These are phyloP conservation scores for Neurospora sp. DNA, from an alignment of 495 filamentous ascomycete species.

Conservation along the genomic window DNA sequence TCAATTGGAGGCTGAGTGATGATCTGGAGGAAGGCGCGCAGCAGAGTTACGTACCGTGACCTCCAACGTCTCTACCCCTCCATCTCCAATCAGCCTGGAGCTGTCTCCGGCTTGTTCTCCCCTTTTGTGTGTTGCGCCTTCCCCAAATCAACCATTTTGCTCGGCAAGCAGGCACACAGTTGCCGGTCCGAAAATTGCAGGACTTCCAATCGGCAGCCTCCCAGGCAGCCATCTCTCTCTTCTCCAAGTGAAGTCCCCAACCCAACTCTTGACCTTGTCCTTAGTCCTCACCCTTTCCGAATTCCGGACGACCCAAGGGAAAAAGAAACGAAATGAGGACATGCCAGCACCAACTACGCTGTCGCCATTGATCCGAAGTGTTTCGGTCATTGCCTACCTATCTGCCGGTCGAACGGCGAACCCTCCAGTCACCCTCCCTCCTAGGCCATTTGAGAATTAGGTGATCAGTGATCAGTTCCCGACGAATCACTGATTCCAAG, in stretches of 20 bases:
- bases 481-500: not conserved
- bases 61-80: not conserved
- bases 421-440: not conserved
- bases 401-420: not conserved
- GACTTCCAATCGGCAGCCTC: conserved; percentile 17
- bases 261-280: not conserved
- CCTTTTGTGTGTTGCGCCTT: not conserved
- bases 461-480: not conserved
- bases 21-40: not conserved
- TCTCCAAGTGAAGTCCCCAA: not conserved
- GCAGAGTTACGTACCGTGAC: not conserved
- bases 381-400: not conserved
- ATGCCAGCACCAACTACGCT: not conserved
- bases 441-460: not conserved
- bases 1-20: not conserved
- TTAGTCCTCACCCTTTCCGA: not conserved
- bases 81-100: not conserved
- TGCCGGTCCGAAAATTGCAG: not conserved
- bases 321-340: not conserved
- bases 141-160: not conserved
- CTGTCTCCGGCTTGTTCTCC: not conserved
- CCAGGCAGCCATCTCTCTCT: conserved; percentile 1
- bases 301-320: not conserved
- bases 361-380: not conserved
- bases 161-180: not conserved